phyloP scores from a whole-genome alignment of 2,329 filamentous ascomycete genomes.

The Neoarthrinium moseri region DNA sequence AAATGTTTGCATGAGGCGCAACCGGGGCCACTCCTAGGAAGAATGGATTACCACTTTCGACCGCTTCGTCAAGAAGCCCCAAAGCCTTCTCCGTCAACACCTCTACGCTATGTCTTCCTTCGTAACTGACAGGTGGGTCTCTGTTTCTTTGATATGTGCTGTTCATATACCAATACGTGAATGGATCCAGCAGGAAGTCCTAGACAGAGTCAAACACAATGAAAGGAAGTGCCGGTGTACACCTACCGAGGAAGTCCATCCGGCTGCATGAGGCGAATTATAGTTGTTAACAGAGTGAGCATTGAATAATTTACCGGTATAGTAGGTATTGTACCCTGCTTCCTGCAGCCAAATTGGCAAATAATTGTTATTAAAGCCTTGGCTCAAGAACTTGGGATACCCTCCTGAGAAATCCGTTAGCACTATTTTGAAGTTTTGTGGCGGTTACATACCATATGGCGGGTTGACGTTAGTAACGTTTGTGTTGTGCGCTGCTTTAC shows the following conservation, averaged over 20 bases:
- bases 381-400: conserved; percentile 64
- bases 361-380: conserved; percentile 66
- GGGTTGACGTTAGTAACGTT: conserved; percentile 61
- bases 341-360: conserved; percentile 68
- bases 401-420: conserved; percentile 37
- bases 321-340: conserved; percentile 69
- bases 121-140: conserved; percentile 51
- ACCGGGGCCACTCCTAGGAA: conserved; percentile 60
- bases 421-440: conserved; percentile 40
- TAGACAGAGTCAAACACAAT: not conserved
- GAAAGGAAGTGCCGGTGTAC: not conserved
- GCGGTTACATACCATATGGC: conserved; percentile 52
- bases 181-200: conserved; percentile 55
- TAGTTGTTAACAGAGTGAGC: conserved; percentile 61
- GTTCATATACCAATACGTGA: conserved; percentile 64
- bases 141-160: conserved; percentile 56
- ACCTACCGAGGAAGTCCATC: conserved; percentile 52
- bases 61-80: conserved; percentile 52
- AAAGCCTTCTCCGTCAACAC: conserved; percentile 51
- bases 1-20: conserved; percentile 53
- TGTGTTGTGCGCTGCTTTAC: conserved; percentile 67
- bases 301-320: conserved; percentile 71
- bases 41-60: conserved; percentile 50
- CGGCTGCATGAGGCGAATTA: conserved; percentile 52
- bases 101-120: conserved; percentile 54